Evolutionary conservation across 805 yeast genomes (phyloP).

Genomic region (Candida gorgasii): DNA sequence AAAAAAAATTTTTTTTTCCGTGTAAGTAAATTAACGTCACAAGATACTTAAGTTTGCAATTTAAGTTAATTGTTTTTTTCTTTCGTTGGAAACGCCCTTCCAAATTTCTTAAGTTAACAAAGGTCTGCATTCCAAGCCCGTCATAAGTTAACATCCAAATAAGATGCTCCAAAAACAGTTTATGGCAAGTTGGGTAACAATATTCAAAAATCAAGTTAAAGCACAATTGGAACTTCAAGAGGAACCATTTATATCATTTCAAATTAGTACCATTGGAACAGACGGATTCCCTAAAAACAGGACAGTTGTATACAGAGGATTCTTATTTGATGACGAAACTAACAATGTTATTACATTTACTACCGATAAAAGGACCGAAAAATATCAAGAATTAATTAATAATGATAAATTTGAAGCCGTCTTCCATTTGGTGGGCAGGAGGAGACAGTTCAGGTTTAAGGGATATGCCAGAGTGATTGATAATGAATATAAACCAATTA

Average conservation of each 20-base stretch:
- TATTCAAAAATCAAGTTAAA: constrained; percentile 37
- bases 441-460: constrained; percentile 70
- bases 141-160: neutral
- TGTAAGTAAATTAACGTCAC: constrained; percentile 9
- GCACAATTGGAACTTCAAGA: constrained; percentile 21
- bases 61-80: neutral
- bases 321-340: constrained; percentile 65
- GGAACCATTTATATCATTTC: constrained; percentile 58
- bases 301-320: constrained; percentile 73
- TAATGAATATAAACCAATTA: constrained; percentile 28
- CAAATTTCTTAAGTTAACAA: neutral
- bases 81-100: neutral
- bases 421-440: constrained; percentile 62
- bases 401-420: constrained; percentile 72
- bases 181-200: constrained; percentile 76
- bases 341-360: constrained; percentile 69
- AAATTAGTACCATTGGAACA: constrained; percentile 65
- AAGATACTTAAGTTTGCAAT: constrained; percentile 7
- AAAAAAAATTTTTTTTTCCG: constrained; percentile 8
- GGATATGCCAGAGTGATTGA: constrained; percentile 59
- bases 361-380: constrained; percentile 71
- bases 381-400: constrained; percentile 51
- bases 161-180: constrained; percentile 30
- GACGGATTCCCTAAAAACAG: constrained; percentile 61
- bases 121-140: too few relatives aligned